Base-by-base conservation (phyloP, 805 yeast species). In the Sporopachydermia lactativora region DNA sequence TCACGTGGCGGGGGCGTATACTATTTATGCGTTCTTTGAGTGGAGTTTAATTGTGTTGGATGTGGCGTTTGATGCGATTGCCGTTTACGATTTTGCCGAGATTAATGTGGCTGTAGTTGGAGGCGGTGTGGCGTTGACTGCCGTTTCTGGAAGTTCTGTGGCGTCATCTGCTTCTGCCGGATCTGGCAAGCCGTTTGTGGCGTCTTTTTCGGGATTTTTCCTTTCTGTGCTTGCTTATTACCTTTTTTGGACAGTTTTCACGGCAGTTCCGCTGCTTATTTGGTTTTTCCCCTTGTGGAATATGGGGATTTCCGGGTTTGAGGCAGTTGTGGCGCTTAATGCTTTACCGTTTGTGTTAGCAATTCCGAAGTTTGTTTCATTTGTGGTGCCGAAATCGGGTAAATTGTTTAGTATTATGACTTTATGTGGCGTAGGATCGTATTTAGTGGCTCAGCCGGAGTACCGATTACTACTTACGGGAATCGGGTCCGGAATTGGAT, bases 261-360 rank as follows among this genome's bases (percentile, higher is more conserved):
- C 97, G 3, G 74, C 95, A 0, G 64, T 92, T 44, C 80, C 85
- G 36, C 70, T 92, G 42, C 77, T 92, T 53, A 77, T 92, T 39
- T 92, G 98, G 98, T 84, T 83, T 63, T 92, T 92, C 68, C 98
- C 98, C 6, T 66, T 92, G 46, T 92, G 98, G 98, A 73, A 81
- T 55, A 86, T 92, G 96, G 97, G 96, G 4, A 80, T 92, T 37
- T 81, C 95, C 2, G 98, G 98, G 3, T 88, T 82, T 56, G 98
- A 92, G 60, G 81, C 81, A 1, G 70, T 76, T 2, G 65, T 84
- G 38, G 53, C 74, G 4, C 61, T 75, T 16, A 62, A 77, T 34
- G 41, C 75, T 6, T 68, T 81, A 3, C 85, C 95, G 1, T 44
- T 77, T 11, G 35, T 81, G 2, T 60, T 81, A 18, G 59, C 59